Evolutionary conservation across 495 filamentous ascomycete species (phyloP).

Genomic region (Neurospora sp.): DNA sequence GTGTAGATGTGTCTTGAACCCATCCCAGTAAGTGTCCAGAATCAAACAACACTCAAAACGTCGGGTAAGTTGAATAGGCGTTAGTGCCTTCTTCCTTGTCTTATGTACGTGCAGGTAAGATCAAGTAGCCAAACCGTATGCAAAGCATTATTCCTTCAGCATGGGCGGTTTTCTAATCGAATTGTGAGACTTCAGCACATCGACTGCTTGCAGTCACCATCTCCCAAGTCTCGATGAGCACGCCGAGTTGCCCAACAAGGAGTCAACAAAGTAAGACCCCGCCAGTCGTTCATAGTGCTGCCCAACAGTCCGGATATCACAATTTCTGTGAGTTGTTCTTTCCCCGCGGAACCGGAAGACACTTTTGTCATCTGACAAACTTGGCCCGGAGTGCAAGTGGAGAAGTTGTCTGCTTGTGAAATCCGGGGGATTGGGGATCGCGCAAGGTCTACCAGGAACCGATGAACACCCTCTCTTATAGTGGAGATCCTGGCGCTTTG

Average conservation of each 20-base stretch:
- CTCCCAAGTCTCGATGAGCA: background rate
- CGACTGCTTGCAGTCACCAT: background rate
- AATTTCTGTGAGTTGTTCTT: background rate
- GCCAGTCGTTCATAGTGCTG: background rate
- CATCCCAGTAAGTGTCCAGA: background rate
- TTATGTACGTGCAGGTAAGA: background rate
- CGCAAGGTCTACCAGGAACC: background rate
- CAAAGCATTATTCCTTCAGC: background rate
- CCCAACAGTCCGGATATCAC: background rate
- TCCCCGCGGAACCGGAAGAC: background rate
- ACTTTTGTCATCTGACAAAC: background rate
- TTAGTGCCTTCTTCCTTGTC: background rate
- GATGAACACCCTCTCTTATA: background rate
- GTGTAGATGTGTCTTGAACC: background rate
- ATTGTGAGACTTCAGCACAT: background rate
- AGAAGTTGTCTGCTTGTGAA: background rate
- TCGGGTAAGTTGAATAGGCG: background rate
- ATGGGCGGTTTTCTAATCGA: background rate
- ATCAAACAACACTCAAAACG: background rate
- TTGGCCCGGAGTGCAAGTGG: background rate
- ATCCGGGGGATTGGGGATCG: background rate
- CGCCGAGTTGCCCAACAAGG: background rate
- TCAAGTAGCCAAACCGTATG: background rate
- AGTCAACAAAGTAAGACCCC: background rate
- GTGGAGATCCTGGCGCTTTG: background rate